These are phyloP conservation scores for Moniliophthora roreri DNA, from an alignment of 1,284 basidiomycete species.

Conservation along the genomic window DNA sequence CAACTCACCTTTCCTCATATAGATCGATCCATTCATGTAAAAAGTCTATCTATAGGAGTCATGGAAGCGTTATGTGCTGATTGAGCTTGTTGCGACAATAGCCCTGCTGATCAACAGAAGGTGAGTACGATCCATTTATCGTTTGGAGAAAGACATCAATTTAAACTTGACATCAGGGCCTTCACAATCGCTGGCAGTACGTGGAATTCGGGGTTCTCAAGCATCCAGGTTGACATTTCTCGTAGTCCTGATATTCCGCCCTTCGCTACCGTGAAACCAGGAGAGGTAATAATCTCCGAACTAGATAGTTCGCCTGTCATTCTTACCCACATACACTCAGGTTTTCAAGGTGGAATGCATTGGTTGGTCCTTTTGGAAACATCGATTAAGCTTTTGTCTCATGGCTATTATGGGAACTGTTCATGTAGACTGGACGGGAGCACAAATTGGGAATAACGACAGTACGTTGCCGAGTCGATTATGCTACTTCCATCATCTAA, in stretches of 20 bases:
- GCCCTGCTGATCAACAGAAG: slow-evolving; percentile 64
- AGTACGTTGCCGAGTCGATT: slow-evolving; percentile 36
- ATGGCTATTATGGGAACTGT: no score
- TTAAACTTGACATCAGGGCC: slow-evolving; percentile 37
- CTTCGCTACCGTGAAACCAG: slow-evolving; percentile 62
- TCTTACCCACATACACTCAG: slow-evolving; percentile 26
- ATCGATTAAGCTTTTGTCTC: neutral
- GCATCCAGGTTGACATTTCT: neutral
- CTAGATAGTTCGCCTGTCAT: no score
- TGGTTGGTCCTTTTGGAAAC: slow-evolving; percentile 37
- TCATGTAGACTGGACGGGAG: slow-evolving; percentile 73
- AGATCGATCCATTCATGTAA: slow-evolving; percentile 65
- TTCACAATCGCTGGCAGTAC: slow-evolving; percentile 77
- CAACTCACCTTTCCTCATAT: neutral
- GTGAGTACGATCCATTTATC: slow-evolving; percentile 26
- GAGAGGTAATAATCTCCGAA: slow-evolving; percentile 45
- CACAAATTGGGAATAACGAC: slow-evolving; percentile 76
- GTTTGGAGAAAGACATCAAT: neutral
- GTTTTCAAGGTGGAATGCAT: slow-evolving; percentile 78
- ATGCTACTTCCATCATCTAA: neutral
- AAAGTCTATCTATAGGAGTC: neutral
- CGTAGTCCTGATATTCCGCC: slow-evolving; percentile 69
- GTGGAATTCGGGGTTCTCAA: slow-evolving; percentile 24
- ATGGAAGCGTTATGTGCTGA: no score
- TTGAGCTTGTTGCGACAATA: no score